Evolutionary conservation across 192 early-diverging fungal species (phyloP).

Genomic region (Coemansia furcata): DNA sequence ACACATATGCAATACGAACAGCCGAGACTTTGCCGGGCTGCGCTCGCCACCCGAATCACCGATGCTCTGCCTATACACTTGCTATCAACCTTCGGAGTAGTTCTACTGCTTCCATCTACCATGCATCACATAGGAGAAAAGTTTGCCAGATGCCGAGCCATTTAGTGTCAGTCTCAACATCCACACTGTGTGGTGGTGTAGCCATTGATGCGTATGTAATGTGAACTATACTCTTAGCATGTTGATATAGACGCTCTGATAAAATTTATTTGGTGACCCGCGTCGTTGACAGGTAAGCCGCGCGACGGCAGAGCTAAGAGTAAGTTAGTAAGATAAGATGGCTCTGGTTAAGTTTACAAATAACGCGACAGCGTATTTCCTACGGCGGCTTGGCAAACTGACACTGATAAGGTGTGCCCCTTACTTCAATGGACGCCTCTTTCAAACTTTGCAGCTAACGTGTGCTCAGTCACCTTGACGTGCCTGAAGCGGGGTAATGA

Average conservation of each 20-base stretch:
- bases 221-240: not conserved
- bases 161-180: not conserved
- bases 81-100: not conserved
- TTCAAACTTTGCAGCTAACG: not conserved
- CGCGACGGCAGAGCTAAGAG: not conserved
- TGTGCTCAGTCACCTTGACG: not conserved
- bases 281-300: not conserved
- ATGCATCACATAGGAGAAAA: not conserved
- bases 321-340: not conserved
- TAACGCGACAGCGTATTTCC: not conserved
- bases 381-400: not conserved
- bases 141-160: not conserved
- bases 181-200: not conserved
- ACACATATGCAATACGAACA: not conserved
- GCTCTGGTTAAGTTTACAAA: not conserved
- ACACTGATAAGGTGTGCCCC: not conserved
- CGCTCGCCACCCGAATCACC: not conserved
- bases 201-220: not conserved
- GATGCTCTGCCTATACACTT: not conserved
- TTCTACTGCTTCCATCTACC: not conserved
- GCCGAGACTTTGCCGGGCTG: constrained; percentile 2
- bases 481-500: not conserved
- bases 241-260: not conserved
- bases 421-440: not conserved
- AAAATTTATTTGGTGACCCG: not conserved